Evolutionary conservation across 495 filamentous ascomycete genomes (phyloP).

Genomic region (Xylaria cubensis): DNA sequence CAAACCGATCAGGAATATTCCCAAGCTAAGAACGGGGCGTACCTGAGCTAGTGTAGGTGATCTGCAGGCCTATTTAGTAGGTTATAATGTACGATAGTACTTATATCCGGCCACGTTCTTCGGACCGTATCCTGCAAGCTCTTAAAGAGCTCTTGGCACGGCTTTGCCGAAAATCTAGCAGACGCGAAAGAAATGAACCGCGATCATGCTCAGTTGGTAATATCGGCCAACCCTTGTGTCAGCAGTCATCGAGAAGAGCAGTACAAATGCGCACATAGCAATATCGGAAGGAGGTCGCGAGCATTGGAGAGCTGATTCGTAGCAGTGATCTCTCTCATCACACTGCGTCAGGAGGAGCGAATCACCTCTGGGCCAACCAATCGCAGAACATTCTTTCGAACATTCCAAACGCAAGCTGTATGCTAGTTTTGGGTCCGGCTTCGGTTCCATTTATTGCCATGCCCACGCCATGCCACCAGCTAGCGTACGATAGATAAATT

Average conservation of each 20-base stretch:
- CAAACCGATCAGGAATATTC: not conserved
- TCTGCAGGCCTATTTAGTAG: not conserved
- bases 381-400: conserved; percentile 10
- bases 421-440: not conserved
- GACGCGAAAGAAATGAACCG: not conserved
- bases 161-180: not conserved
- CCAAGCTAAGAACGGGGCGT: not conserved
- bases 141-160: conserved; percentile 6
- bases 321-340: conserved; percentile 5
- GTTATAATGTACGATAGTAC: not conserved
- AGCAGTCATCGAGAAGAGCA: not conserved
- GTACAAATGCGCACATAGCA: not conserved
- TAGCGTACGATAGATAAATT: not conserved
- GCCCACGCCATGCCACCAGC: not conserved
- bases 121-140: conserved; percentile 16
- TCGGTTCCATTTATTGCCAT: not conserved
- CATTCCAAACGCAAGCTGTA: conserved; percentile 18
- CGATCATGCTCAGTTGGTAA: not conserved
- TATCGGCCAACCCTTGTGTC: not conserved
- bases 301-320: conserved; percentile 4
- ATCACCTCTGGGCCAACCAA: conserved; percentile 14
- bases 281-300: not conserved
- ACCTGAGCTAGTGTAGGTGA: not conserved
- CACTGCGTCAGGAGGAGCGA: conserved; percentile 19
- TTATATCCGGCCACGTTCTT: not conserved